Conservation (phyloP, 2,329 filamentous ascomycete genomes). For the Pseudopithomyces chartarum region DNA sequence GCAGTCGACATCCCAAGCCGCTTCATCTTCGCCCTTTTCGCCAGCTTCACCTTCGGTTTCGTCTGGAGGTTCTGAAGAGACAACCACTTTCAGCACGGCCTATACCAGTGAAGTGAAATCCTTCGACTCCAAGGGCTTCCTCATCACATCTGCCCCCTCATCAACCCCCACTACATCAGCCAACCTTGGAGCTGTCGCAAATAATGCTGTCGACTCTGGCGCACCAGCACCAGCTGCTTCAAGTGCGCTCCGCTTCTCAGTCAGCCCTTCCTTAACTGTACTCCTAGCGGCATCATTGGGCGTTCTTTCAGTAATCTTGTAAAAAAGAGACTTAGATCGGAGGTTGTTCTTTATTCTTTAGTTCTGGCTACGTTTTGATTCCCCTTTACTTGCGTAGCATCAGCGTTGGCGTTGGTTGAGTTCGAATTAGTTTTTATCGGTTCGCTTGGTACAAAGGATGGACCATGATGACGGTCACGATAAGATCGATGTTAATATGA, state of each 20-base stretch:
- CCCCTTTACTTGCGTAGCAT: constrained; percentile 3
- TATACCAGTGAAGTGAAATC: constrained; percentile 48
- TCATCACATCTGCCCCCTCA: constrained; percentile 39
- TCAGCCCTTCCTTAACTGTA: constrained; percentile 15
- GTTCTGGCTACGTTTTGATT: neutral
- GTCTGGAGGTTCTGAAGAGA: constrained; percentile 34
- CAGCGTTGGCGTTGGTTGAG: constrained; percentile 1
- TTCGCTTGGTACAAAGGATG: neutral
- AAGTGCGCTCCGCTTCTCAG: constrained; percentile 17
- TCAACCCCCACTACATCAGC: constrained; percentile 22
- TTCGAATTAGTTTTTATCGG: neutral
- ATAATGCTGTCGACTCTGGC: constrained; percentile 17
- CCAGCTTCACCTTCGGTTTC: constrained; percentile 43
- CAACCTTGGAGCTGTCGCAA: constrained; percentile 39
- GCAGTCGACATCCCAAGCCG: constrained; percentile 58
- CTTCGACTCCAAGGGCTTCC: constrained; percentile 54
- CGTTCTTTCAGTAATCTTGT: constrained; percentile 22
- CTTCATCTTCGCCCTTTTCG: constrained; percentile 58
- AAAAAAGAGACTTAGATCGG: constrained; percentile 11
- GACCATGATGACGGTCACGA: constrained; percentile 3
- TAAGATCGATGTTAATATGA: constrained; percentile 8
- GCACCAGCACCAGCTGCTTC: constrained; percentile 18
- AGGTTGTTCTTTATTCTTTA: constrained; percentile 2
- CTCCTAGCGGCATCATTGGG: constrained; percentile 27
- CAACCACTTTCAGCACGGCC: constrained; percentile 56